Percentiles rank a stretch among this genome's conserved stretches.
Conservation (phyloP, 306 rosid genomes). For the Acacia melanoxylon region DNA sequence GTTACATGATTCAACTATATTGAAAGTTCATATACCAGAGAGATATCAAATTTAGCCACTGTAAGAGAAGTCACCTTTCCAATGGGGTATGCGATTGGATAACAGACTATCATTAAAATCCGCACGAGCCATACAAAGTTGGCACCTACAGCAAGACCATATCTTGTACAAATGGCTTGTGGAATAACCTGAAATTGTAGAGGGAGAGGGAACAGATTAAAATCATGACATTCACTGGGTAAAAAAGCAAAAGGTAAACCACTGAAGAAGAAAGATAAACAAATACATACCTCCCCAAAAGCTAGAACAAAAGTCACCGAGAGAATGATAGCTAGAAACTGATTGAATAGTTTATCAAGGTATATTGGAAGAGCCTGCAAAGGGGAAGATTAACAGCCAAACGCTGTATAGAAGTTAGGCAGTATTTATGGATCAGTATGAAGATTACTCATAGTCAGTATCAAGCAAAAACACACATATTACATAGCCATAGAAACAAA, state of each 20-base stretch:
- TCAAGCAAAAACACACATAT: not conserved
- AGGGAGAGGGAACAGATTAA: not conserved
- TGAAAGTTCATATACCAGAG: not conserved
- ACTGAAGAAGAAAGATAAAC: not conserved
- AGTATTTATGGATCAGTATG: conserved; percentile 4
- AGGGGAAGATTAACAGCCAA: conserved; percentile 44
- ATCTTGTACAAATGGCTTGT: conserved; percentile 91
- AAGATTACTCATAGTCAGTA: not conserved
- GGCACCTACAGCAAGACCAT: conserved; percentile 95
- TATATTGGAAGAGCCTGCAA: conserved; percentile 92
- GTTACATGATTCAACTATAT: not conserved
- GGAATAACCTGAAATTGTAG: conserved; percentile 78
- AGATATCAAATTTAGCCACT: conserved; percentile 8
- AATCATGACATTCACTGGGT: conserved; percentile 1
- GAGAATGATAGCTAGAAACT: conserved; percentile 81
- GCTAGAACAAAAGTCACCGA: conserved; percentile 88
- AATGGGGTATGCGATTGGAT: conserved; percentile 87
- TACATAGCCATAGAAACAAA: not conserved
- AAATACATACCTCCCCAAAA: conserved; percentile 76
- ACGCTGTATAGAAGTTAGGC: conserved; percentile 14
- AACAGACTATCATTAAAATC: conserved; percentile 81
- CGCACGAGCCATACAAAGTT: conserved; percentile 79
- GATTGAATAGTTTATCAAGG: conserved; percentile 90
- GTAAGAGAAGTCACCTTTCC: conserved; percentile 69
- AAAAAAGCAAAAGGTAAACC: conserved; percentile 20